Base-by-base conservation (phyloP, 306 rosid species). In the Luffa acutangula region DNA sequence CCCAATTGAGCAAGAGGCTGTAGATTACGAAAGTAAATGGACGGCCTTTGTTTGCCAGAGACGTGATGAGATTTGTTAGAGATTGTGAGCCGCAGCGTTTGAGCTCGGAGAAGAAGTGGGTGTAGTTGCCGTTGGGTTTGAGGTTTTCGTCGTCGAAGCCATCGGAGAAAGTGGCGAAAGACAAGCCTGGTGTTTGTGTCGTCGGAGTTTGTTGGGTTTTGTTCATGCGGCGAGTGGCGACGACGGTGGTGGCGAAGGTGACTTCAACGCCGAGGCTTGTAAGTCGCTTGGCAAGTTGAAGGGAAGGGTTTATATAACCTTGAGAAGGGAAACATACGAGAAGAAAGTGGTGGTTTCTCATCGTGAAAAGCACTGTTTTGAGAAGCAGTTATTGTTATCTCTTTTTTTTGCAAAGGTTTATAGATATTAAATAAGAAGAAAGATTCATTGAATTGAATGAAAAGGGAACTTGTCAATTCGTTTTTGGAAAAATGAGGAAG, bases 91-190 rank as follows among this genome's bases (percentile, higher is more conserved):
- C 85, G 6, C 82, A 82, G 2, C 83, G 82, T 54, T 9, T 52
- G 5, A 88, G 13, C 76, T 87, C 87, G 1, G 80, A 80, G 3
- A 80, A 2, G 86, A 80, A 83, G 58, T 12, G n/a, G 1, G 3
- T 42, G 33, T n/a, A 1, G 21, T 74, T 67, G 7, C 3, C 41
- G 6, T 1, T 9, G 12, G 9, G 0, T 0, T 10, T 62, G 74
- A 20, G 8, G 8, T 83, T 88, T 2, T 87, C 85, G 74, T 89
- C 91, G 75, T 90, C 92, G 5, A 51, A 67, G 71, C 89, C 91
- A n/a, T 87, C 92, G 4, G 89, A 86, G 85, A 84, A 85, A 20
- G 72, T 13, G 59, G 80, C 81, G 15, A 83, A 49, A 64, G 87
- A 54, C 48, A 90, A 80, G 69, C 80, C 81, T 0, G 59, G 46